Conservation (phyloP, 108 stramenopile species). For the Skeletonema potamos region DNA sequence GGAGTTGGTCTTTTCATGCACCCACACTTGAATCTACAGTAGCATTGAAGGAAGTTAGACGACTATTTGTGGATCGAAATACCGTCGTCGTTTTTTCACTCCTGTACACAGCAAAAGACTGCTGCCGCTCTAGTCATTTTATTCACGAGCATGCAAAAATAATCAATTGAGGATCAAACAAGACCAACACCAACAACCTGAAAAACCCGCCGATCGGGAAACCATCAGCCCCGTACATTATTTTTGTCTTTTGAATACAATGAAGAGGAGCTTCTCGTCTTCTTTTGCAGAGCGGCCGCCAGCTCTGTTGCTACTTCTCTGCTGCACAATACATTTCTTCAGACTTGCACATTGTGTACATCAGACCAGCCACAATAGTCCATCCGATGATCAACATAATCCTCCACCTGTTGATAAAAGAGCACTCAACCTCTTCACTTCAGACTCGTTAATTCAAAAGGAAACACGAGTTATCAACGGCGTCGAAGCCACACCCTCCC, state of each 20-base stretch:
- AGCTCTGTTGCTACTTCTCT: neutral
- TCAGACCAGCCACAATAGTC: neutral
- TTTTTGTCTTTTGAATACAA: too few species aligned
- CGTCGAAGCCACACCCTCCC: conserved; percentile 12
- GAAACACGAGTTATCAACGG: conserved; percentile 51
- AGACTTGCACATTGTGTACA: neutral
- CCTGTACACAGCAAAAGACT: too few species aligned
- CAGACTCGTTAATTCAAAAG: too few species aligned
- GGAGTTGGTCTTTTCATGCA: too few species aligned
- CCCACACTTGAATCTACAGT: too few species aligned
- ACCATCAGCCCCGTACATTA: too few species aligned
- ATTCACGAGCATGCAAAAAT: neutral
- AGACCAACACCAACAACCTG: neutral
- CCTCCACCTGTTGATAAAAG: neutral
- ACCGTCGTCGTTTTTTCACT: too few species aligned
- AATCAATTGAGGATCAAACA: neutral
- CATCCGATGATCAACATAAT: neutral
- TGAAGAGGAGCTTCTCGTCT: neutral
- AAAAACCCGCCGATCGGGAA: too few species aligned
- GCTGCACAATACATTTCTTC: neutral
- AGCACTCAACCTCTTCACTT: neutral
- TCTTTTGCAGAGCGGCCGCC: neutral
- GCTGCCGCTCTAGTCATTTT: too few species aligned
- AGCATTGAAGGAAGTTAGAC: too few species aligned
- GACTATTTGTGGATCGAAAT: too few species aligned